Evolutionary conservation across 2,329 filamentous ascomycete genomes (phyloP).

Genomic region (Leptosphaerulina australis): DNA sequence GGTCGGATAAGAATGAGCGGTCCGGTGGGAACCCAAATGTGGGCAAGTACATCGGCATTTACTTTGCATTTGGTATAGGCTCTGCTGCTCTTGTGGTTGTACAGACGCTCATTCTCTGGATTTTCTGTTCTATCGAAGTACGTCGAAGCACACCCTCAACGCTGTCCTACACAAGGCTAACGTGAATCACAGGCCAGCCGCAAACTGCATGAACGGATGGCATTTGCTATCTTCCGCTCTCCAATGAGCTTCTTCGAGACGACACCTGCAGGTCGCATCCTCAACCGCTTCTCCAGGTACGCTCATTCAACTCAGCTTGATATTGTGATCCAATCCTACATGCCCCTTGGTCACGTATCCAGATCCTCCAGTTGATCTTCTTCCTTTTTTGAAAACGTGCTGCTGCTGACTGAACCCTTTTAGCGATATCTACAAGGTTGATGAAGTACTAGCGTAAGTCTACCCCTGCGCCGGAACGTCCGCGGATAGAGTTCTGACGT

Average conservation of each 20-base stretch:
- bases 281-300: constrained; percentile 93
- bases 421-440: constrained; percentile 79
- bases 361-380: background rate
- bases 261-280: constrained; percentile 91
- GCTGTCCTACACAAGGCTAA: constrained; percentile 29
- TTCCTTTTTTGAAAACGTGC: background rate
- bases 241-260: constrained; percentile 99
- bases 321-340: background rate
- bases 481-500: constrained; percentile 4
- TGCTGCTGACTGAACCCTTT: constrained; percentile 11
- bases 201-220: constrained; percentile 97
- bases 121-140: constrained; percentile 98
- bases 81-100: constrained; percentile 83
- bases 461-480: background rate
- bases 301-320: constrained; percentile 37
- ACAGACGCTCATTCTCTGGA: constrained; percentile 96
- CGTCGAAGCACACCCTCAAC: constrained; percentile 34
- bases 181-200: constrained; percentile 71
- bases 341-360: background rate
- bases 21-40: constrained; percentile 73
- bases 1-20: constrained; percentile 79
- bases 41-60: constrained; percentile 91
- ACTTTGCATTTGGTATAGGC: constrained; percentile 92
- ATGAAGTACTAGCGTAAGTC: constrained; percentile 81
- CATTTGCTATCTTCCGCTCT: constrained; percentile 93